A percentile compares a stretch with the other conserved stretches of the same genome.
These are phyloP conservation scores for Aquilaria agallochum DNA, from an alignment of 441 rosid genomes.

Conservation along the genomic window DNA sequence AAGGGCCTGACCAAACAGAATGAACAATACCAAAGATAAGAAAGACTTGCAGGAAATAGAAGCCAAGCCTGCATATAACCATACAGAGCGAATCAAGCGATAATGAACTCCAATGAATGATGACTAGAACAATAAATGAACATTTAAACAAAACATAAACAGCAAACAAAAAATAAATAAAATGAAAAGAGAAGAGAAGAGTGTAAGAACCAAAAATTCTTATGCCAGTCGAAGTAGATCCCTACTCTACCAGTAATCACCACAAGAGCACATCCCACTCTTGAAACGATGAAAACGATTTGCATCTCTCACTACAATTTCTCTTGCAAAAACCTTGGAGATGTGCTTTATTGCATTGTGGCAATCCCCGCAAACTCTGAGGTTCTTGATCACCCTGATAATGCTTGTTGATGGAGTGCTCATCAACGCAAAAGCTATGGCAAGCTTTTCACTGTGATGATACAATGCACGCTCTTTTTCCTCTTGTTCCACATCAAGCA, in stretches of 20 bases:
- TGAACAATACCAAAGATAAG: too few relatives aligned
- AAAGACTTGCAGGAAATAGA: too few relatives aligned
- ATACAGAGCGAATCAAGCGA: too few relatives aligned
- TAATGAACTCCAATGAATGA: too few relatives aligned
- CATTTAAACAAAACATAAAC: too few relatives aligned
- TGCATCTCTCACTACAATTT: conserved; percentile 40
- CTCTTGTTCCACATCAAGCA: conserved; percentile 37
- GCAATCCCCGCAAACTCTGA: conserved; percentile 41
- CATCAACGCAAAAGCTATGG: conserved; percentile 38
- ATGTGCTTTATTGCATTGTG: conserved; percentile 34
- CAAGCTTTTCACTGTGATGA: conserved; percentile 41
- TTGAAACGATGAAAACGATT: conserved; percentile 33
- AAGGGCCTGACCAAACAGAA: too few relatives aligned
- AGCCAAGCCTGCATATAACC: too few relatives aligned
- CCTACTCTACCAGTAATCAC: conserved; percentile 28
- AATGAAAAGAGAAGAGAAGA: too few relatives aligned
- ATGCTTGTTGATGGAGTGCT: conserved; percentile 27
- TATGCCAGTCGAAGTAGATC: too few relatives aligned
- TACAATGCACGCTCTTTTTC: conserved; percentile 33
- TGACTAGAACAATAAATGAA: too few relatives aligned
- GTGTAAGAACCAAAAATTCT: too few relatives aligned
- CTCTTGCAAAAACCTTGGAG: conserved; percentile 28
- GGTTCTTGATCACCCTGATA: conserved; percentile 40
- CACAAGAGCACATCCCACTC: conserved; percentile 33
- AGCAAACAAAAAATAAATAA: too few relatives aligned